phyloP scores from a whole-genome alignment of 163 green algal species.

The Scenedesmus sp. region DNA sequence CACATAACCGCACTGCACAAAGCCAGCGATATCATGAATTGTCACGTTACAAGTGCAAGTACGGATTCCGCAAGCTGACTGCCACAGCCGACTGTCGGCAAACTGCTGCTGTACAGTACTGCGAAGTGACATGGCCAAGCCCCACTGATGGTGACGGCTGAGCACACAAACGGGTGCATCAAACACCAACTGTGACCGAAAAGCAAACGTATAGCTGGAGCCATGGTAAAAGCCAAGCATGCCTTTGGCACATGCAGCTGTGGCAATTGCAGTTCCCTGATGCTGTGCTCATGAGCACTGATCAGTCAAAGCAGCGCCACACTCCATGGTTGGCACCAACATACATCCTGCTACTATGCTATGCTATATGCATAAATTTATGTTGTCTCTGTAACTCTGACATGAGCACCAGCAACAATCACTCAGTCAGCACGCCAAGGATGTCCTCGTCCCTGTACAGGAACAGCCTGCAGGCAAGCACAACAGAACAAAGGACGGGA shows the following conservation, averaged over 20 bases:
- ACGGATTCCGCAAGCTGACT: not conserved
- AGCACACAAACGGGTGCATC: not conserved
- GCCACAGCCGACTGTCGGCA: not conserved
- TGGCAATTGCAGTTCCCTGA: not conserved
- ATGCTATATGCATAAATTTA: not conserved
- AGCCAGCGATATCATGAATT: not conserved
- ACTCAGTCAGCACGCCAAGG: constrained; percentile 82
- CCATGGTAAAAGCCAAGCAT: not conserved
- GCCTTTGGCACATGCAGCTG: not conserved
- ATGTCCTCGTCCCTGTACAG: constrained; percentile 87
- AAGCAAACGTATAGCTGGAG: not conserved
- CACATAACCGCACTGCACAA: not conserved
- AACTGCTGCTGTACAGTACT: constrained; percentile 10
- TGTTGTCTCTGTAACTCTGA: not conserved
- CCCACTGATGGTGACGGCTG: not conserved
- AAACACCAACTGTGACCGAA: not conserved
- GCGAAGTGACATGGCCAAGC: not conserved
- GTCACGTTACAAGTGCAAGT: not conserved
- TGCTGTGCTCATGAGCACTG: not conserved
- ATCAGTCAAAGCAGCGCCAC: not conserved
- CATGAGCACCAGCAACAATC: not conserved
- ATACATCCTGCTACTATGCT: not conserved
- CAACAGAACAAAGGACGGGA: not conserved
- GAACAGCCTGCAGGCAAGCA: constrained; percentile 67
- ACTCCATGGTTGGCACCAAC: too few relatives aligned